These are phyloP conservation scores for Fomitiporia mediterranea DNA, from an alignment of 1,284 basidiomycete genomes.

Conservation along the genomic window DNA sequence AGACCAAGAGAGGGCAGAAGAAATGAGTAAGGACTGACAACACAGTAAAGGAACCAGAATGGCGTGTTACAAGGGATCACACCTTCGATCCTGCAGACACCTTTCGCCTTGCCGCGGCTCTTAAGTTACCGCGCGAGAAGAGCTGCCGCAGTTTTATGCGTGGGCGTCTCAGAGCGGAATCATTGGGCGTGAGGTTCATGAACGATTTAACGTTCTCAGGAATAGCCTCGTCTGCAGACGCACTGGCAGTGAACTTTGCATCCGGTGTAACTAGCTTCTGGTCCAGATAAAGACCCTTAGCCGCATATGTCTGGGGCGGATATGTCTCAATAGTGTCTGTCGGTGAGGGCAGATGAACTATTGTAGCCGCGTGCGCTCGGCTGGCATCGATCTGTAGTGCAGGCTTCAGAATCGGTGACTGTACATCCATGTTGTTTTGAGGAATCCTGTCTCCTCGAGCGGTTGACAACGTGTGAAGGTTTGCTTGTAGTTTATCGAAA, in stretches of 20 bases:
- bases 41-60: not conserved
- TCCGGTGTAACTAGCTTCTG: not conserved
- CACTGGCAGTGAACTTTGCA: not conserved
- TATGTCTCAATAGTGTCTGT: slow-evolving; percentile 14
- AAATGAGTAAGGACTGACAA: not conserved
- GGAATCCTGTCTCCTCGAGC: not conserved
- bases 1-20: not conserved
- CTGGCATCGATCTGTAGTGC: slow-evolving; percentile 14
- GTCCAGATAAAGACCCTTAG: not conserved
- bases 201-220: slow-evolving; percentile 12
- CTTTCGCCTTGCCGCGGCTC: slow-evolving; percentile 3
- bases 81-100: not conserved
- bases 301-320: not conserved
- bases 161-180: slow-evolving; percentile 8
- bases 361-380: not conserved
- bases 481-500: slow-evolving; percentile 3
- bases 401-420: slow-evolving; percentile 7
- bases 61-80: not conserved
- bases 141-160: slow-evolving; percentile 13
- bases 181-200: slow-evolving; percentile 19
- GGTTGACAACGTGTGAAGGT: slow-evolving; percentile 1
- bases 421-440: not conserved
- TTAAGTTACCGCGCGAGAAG: slow-evolving; percentile 15
- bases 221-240: slow-evolving; percentile 8
- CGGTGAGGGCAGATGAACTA: slow-evolving; percentile 6